Evolutionary conservation across 2,329 filamentous ascomycete species (phyloP).

Genomic region (Xylaria sp.): DNA sequence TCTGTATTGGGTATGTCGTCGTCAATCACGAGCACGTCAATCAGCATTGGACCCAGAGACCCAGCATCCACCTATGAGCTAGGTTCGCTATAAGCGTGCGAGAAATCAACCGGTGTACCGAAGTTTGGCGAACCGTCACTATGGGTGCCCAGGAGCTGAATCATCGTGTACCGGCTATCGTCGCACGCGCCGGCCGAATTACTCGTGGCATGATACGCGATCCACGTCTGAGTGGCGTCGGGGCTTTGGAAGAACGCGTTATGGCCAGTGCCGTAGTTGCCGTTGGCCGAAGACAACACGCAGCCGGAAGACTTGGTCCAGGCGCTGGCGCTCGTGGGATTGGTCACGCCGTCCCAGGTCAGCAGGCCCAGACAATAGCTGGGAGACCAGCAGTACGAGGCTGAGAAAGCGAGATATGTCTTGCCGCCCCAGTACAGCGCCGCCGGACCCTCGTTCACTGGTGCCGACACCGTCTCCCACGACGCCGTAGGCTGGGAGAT

Average conservation of each 20-base stretch:
- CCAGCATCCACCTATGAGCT: slow-evolving; percentile 1
- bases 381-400: slow-evolving; percentile 66
- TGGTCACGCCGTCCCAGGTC: slow-evolving; percentile 62
- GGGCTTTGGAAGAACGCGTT: slow-evolving; percentile 69
- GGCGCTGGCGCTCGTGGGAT: slow-evolving; percentile 56
- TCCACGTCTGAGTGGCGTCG: slow-evolving; percentile 65
- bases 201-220: slow-evolving; percentile 65
- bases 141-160: slow-evolving; percentile 62
- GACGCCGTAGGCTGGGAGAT: slow-evolving; percentile 62
- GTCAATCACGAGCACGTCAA: neutral
- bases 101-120: slow-evolving; percentile 50
- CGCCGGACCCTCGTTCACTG: slow-evolving; percentile 66
- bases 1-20: neutral
- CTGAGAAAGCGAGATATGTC: slow-evolving; percentile 64
- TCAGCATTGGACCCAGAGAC: neutral
- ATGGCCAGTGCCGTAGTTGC: slow-evolving; percentile 67
- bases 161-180: slow-evolving; percentile 64
- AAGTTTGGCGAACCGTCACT: slow-evolving; percentile 64
- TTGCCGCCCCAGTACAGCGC: slow-evolving; percentile 60
- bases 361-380: slow-evolving; percentile 65
- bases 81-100: slow-evolving; percentile 29
- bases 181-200: slow-evolving; percentile 63
- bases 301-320: slow-evolving; percentile 65
- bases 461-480: slow-evolving; percentile 62
- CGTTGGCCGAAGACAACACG: slow-evolving; percentile 63